phyloP scores from a whole-genome alignment of 2,329 filamentous ascomycete genomes.

The Colletotrichum acutatum region DNA sequence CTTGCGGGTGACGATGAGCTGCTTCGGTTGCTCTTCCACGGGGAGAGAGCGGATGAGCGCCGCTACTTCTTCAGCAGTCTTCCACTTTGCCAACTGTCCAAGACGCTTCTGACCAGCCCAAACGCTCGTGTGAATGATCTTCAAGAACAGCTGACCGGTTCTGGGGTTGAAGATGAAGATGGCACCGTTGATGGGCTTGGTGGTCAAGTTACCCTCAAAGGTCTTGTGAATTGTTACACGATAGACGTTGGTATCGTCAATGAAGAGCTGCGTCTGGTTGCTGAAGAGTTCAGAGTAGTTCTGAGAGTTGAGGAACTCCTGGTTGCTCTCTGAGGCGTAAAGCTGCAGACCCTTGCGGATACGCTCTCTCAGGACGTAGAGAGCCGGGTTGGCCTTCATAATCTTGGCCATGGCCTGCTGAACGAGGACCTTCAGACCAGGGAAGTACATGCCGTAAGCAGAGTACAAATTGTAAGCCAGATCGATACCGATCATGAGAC shows the following conservation, averaged over 20 bases:
- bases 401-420: conserved; percentile 99
- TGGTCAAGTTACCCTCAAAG: conserved; percentile 98
- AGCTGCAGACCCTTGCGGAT: conserved; percentile 98
- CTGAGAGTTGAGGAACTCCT: conserved; percentile 98
- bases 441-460: conserved; percentile 98
- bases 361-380: conserved; percentile 96
- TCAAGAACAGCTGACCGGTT: conserved; percentile 96
- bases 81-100: conserved; percentile 98
- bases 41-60: conserved; percentile 95
- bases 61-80: conserved; percentile 99
- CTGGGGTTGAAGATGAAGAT: conserved; percentile 99
- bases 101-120: conserved; percentile 99
- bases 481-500: conserved; percentile 97
- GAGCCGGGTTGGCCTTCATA: conserved; percentile 98
- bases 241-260: conserved; percentile 99
- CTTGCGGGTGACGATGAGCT: conserved; percentile 97
- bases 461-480: conserved; percentile 98
- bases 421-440: conserved; percentile 91
- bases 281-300: conserved; percentile 99
- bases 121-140: conserved; percentile 99
- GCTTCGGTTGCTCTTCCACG: conserved; percentile 98
- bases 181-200: conserved; percentile 98
- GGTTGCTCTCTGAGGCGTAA: conserved; percentile 98
- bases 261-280: conserved; percentile 98
- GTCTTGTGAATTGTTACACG: conserved; percentile 99